These are phyloP conservation scores for Melastoma malabathricum DNA, from an alignment of 345 rosid genomes.

Conservation along the genomic window DNA sequence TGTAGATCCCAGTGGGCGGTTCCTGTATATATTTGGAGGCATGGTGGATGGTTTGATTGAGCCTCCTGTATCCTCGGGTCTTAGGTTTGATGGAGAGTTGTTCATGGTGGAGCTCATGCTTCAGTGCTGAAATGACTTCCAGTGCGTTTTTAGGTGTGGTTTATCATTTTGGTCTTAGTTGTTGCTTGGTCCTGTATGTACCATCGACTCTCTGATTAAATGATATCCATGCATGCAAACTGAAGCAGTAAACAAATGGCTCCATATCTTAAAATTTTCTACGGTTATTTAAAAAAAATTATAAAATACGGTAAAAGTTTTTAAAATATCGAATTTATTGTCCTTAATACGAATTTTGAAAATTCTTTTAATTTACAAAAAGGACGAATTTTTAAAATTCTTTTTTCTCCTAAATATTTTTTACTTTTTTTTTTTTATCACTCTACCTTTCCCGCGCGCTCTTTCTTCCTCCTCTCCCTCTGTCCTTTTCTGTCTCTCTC, in stretches of 20 bases:
- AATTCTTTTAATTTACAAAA: no score
- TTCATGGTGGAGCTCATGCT: constrained; percentile 55
- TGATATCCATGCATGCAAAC: constrained; percentile 4
- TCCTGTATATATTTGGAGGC: constrained; percentile 69
- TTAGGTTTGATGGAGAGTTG: constrained; percentile 69
- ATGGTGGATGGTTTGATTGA: constrained; percentile 67
- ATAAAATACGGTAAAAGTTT: no score
- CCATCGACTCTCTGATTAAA: constrained; percentile 5
- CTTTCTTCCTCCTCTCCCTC: no score
- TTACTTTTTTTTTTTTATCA: no score
- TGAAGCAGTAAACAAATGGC: background rate
- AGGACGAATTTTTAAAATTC: no score
- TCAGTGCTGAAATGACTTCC: constrained; percentile 13
- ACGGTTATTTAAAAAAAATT: no score
- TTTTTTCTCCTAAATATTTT: no score
- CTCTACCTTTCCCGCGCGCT: no score
- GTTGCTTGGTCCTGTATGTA: constrained; percentile 6
- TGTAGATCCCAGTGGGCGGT: constrained; percentile 50
- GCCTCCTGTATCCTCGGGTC: constrained; percentile 38
- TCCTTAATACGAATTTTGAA: no score
- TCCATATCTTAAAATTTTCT: no score
- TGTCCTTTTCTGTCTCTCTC: no score
- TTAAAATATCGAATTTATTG: no score
- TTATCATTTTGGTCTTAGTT: constrained; percentile 4
- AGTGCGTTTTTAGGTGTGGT: background rate